phyloP scores from a whole-genome alignment of 2,329 filamentous ascomycete species.

The Alternaria brassicicola region DNA sequence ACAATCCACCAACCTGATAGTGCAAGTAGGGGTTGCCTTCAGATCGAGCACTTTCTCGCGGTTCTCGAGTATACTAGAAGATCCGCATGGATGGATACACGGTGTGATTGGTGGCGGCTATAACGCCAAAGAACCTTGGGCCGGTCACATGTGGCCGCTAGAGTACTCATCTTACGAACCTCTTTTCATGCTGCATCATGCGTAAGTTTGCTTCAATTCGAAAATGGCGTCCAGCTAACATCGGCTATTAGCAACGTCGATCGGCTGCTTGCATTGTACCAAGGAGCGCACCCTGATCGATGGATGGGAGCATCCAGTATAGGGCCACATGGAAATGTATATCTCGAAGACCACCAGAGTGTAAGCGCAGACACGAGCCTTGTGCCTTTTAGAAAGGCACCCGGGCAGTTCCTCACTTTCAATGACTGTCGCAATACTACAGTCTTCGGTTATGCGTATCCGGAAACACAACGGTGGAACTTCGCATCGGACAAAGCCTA shows the following conservation, averaged over 20 bases:
- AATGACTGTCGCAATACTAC: conserved; percentile 33
- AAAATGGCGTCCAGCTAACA: background rate
- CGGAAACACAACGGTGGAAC: conserved; percentile 41
- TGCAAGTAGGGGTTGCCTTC: conserved; percentile 8
- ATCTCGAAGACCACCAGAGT: conserved; percentile 45
- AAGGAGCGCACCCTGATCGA: conserved; percentile 70
- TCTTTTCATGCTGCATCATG: conserved; percentile 54
- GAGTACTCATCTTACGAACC: conserved; percentile 78
- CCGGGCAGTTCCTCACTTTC: conserved; percentile 38
- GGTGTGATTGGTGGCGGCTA: conserved; percentile 54
- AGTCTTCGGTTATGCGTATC: conserved; percentile 43
- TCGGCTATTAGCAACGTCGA: conserved; percentile 40
- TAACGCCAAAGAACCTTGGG: background rate
- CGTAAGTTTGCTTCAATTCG: conserved; percentile 36
- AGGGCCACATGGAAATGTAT: conserved; percentile 32
- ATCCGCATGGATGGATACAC: conserved; percentile 39
- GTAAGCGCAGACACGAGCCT: conserved; percentile 57
- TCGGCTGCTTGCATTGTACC: conserved; percentile 72
- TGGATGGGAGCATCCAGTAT: conserved; percentile 62
- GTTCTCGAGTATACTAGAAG: conserved; percentile 47
- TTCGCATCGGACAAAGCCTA: conserved; percentile 20
- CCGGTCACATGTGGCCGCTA: conserved; percentile 75
- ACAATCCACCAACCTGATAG: conserved; percentile 48
- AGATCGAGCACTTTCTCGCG: conserved; percentile 13
- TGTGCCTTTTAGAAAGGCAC: conserved; percentile 45